A percentile compares a stretch with the other conserved stretches of the same genome.
Evolutionary conservation across 208 protist genomes (phyloP).

Genomic region (Phytomonas serpens): DNA sequence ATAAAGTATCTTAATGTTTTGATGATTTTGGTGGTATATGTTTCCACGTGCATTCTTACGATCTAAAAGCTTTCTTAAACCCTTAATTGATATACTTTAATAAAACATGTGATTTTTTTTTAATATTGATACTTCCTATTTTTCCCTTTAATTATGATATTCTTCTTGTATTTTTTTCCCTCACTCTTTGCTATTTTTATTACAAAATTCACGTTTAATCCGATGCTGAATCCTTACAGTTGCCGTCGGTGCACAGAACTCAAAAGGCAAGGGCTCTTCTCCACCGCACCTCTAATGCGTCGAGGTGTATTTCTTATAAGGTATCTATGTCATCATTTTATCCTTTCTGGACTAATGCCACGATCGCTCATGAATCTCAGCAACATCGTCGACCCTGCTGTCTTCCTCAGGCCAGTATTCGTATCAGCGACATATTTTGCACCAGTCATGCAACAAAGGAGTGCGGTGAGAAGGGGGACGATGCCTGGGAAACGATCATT

Average conservation of each 20-base stretch:
- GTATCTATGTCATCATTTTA: constrained; percentile 6
- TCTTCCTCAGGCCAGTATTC: constrained; percentile 12
- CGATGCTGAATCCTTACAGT: not conserved
- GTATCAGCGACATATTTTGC: constrained; percentile 35
- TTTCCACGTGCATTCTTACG: not conserved
- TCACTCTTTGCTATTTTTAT: not conserved
- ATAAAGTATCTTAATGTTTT: not conserved
- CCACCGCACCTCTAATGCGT: not conserved
- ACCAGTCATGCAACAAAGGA: constrained; percentile 16
- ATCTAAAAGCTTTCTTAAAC: not conserved
- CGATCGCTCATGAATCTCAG: constrained; percentile 17
- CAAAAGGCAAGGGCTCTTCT: not conserved
- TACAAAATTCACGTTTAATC: constrained; percentile 5
- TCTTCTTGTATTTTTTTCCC: not conserved
- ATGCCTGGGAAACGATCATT: constrained; percentile 50
- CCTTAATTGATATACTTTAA: not conserved
- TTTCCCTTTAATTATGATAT: constrained; percentile 7
- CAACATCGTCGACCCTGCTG: not conserved
- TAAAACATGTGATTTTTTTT: not conserved
- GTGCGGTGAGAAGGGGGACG: constrained; percentile 12
- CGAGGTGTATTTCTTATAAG: not conserved
- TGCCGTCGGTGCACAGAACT: not conserved
- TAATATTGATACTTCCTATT: not conserved
- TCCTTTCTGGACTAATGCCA: constrained; percentile 54
- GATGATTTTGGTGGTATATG: not conserved